These are phyloP conservation scores for Xylaria acuta DNA, from an alignment of 495 filamentous ascomycete genomes.

Conservation along the genomic window DNA sequence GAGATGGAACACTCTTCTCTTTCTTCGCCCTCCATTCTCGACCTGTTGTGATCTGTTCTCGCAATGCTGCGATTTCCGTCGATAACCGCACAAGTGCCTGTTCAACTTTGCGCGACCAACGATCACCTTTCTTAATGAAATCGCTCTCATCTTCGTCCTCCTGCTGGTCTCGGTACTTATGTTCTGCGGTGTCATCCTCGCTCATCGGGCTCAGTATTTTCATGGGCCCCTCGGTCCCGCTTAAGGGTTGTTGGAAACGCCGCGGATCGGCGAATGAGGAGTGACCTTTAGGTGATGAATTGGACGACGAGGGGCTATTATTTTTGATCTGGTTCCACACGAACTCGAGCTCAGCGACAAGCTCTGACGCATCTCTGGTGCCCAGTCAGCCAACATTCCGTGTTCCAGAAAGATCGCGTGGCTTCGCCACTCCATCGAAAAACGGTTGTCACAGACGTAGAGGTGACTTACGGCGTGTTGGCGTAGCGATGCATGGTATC, in stretches of 20 bases:
- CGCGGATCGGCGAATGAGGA: conserved; percentile 43
- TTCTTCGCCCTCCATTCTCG: conserved; percentile 61
- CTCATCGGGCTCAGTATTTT: conserved; percentile 81
- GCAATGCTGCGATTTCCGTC: conserved; percentile 88
- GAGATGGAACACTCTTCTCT: conserved; percentile 66
- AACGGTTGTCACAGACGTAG: background rate
- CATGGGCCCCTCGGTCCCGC: conserved; percentile 62
- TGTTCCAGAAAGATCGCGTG: background rate
- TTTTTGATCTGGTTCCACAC: conserved; percentile 97
- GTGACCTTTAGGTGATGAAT: conserved; percentile 54
- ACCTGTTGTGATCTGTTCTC: conserved; percentile 84
- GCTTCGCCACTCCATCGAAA: conserved; percentile 21
- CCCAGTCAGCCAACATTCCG: conserved; percentile 3
- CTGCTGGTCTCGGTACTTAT: conserved; percentile 44
- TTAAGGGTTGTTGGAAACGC: conserved; percentile 51
- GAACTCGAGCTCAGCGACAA: conserved; percentile 95
- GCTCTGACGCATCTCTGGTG: conserved; percentile 74
- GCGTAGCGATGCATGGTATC: conserved; percentile 96
- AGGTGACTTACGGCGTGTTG: conserved; percentile 65
- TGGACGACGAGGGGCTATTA: conserved; percentile 70
- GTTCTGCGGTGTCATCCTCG: conserved; percentile 74
- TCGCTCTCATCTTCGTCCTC: conserved; percentile 48
- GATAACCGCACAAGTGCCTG: conserved; percentile 87
- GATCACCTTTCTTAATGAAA: conserved; percentile 52
- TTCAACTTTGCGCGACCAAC: conserved; percentile 85